Evolutionary conservation across 768 basidiomycete species (phyloP), one percentile per base, ranked within the genome.

Genomic region (Tricholoma sp.): DNA sequence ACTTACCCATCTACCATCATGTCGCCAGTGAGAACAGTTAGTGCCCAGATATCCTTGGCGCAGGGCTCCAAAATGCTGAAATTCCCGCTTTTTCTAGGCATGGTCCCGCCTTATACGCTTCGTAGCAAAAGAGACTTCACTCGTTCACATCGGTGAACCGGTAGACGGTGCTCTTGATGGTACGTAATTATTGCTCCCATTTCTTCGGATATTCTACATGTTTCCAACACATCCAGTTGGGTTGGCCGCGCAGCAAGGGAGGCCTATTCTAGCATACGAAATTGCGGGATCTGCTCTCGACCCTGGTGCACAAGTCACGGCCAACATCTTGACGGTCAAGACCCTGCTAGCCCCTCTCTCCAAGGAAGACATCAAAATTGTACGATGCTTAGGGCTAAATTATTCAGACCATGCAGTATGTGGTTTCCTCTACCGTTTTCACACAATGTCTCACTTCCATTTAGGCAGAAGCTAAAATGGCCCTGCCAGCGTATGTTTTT

Each of bases 81-180:
- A 13, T 24, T 56, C 29, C 37, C 50, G 36, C 12, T 48, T 49
- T n/a, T 48, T 7, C 12, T 59, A 88, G 84, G 76, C 80, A 78
- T 92, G 90, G 90, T 83, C 83, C 33, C 84, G 90, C 51, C 80
- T 92, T 52, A 89, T 92, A 63, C 88, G 90, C 57, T 92, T 92
- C 66, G 78, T 89, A 31, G 90, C 90, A 18, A 77, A 73, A 12
- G 91, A 92, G 72, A 91, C 89, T 0, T 76, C 79, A 6, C 76
- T 80, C 53, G 78, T 92, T 24, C 91, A 92, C 62, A 77, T 91
- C 58, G 90, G 91, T 33, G 80, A 93, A 70, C 90, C 91, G 0
- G 74, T 89, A 15, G 85, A 91, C 63, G 59, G 82, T 2, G 69
- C 67, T 39, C 75, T 88, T 34, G 90, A 92, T 63, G 81, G 89